Base-by-base conservation (phyloP, 2,329 filamentous ascomycete genomes). In the Colletotrichum lupini region DNA sequence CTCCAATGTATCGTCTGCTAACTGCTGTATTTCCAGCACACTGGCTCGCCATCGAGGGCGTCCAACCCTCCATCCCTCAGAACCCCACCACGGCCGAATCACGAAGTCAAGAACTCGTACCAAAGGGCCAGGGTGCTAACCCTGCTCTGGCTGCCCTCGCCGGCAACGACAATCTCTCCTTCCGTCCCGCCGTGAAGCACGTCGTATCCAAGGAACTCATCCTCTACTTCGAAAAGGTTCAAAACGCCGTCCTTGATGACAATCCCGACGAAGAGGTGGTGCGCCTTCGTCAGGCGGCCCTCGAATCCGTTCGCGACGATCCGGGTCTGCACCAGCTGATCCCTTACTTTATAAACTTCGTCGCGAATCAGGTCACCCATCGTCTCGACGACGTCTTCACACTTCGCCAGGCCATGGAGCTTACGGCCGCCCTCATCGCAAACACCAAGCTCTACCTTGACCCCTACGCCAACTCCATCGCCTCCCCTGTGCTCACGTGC, bases 1-100 rank as follows among this genome's bases (percentile, higher is more conserved):
- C n/a, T 53, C 35, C 56, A 32, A 72, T 74, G 63, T 77, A 66
- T 64, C 35, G 26, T 11, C 61, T 75, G 60, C 69, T 77, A 42
- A 78, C 77, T 42, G n/a, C 35, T 32, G 1, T 6, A 19, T 26
- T 52, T 69, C 19, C 79, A 95, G 97, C 94, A 74, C 97, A 99
- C 84, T 99, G 97, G 96, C 92, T 98, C 74, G 95, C 97, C 26
- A 95, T 99, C 61, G 97, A 99, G 87, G 97, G 97, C 72, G 97
- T 98, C 32, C 96, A 99, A 81, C 97, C 97, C 2, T 94, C 95
- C 0, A 98, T 98, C 77, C 95, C 96, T 1, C 96, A 98, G 82
- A 99, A 99, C 82, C 97, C 97, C 7, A 97, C 95, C 1, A 92
- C 93, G 6, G 91, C 92, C 79, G 95, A 98, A 81, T 92, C 94